These are phyloP conservation scores for Ceratocystis cubensis DNA, from an alignment of 2,329 filamentous ascomycete genomes.

Conservation along the genomic window DNA sequence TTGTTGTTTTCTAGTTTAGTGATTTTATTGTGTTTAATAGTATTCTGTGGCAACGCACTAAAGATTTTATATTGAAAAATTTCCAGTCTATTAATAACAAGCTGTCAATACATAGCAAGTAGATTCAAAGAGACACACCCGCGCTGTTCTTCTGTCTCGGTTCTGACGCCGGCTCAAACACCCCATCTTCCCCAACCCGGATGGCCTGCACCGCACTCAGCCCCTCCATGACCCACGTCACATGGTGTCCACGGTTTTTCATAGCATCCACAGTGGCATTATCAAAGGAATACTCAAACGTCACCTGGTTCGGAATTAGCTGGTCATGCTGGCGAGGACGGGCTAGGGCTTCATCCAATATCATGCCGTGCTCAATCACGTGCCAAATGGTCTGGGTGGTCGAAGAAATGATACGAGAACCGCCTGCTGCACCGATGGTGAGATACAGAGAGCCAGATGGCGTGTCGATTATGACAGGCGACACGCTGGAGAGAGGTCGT, in stretches of 20 bases:
- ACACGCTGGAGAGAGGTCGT: slow-evolving; percentile 70
- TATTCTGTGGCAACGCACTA: slow-evolving; percentile 9
- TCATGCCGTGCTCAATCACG: slow-evolving; percentile 52
- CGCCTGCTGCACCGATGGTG: slow-evolving; percentile 63
- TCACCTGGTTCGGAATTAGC: slow-evolving; percentile 55
- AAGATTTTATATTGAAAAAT: not conserved
- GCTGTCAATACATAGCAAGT: not conserved
- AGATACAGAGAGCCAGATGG: slow-evolving; percentile 52
- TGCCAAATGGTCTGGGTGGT: slow-evolving; percentile 64
- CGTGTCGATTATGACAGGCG: slow-evolving; percentile 60
- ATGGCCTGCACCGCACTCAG: slow-evolving; percentile 61
- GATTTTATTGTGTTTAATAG: not conserved
- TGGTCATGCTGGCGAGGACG: slow-evolving; percentile 69
- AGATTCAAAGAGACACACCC: slow-evolving; percentile 39
- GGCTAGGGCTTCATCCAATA: slow-evolving; percentile 48
- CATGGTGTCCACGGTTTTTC: slow-evolving; percentile 52
- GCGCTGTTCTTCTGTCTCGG: slow-evolving; percentile 60
- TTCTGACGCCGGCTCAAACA: slow-evolving; percentile 67
- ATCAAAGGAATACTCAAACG: slow-evolving; percentile 58
- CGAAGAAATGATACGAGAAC: slow-evolving; percentile 69
- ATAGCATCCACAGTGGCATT: slow-evolving; percentile 52
- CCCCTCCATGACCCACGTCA: slow-evolving; percentile 53
- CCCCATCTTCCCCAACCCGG: slow-evolving; percentile 46
- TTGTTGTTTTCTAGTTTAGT: not conserved
- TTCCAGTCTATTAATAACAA: too few species aligned